Conservation (phyloP, 2,329 filamentous ascomycete species). For the Fusarium poae region DNA sequence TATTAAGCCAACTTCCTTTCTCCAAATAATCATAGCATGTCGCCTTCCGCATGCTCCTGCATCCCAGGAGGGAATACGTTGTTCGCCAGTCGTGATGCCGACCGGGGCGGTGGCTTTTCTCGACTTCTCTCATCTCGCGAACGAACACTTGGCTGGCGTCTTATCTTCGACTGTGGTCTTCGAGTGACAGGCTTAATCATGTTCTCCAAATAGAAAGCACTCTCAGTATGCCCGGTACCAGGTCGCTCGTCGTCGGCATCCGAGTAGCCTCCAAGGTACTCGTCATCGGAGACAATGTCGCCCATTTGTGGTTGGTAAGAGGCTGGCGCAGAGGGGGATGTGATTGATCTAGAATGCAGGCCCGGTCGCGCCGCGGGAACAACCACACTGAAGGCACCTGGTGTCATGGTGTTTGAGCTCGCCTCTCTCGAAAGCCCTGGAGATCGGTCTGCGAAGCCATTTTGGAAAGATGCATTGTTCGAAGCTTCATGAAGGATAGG, state of each 20-base stretch:
- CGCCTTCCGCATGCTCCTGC: slow-evolving; percentile 54
- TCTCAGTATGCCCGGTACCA: slow-evolving; percentile 56
- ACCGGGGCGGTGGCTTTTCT: slow-evolving; percentile 55
- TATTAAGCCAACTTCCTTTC: neutral
- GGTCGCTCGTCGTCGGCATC: slow-evolving; percentile 76
- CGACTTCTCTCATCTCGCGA: slow-evolving; percentile 53
- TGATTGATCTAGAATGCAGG: slow-evolving; percentile 85
- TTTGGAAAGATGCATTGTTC: slow-evolving; percentile 85
- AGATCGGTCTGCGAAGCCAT: slow-evolving; percentile 83
- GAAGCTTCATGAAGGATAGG: slow-evolving; percentile 90
- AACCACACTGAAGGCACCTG: slow-evolving; percentile 67
- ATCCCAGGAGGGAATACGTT: slow-evolving; percentile 53
- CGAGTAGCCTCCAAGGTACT: slow-evolving; percentile 79
- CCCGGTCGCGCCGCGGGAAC: slow-evolving; percentile 67
- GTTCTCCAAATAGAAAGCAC: slow-evolving; percentile 69
- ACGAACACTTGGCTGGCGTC: slow-evolving; percentile 51
- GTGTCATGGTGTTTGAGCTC: slow-evolving; percentile 72
- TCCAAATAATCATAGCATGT: slow-evolving; percentile 51
- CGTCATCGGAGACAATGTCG: slow-evolving; percentile 81
- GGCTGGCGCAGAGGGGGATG: slow-evolving; percentile 76
- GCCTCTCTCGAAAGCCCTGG: slow-evolving; percentile 71
- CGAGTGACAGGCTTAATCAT: slow-evolving; percentile 72
- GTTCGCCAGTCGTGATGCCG: slow-evolving; percentile 58
- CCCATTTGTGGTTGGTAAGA: slow-evolving; percentile 68
- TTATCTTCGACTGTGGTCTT: slow-evolving; percentile 62